Evolutionary conservation across 2,329 filamentous ascomycete genomes (phyloP).

Genomic region (Pseudogymnoascus sp.): DNA sequence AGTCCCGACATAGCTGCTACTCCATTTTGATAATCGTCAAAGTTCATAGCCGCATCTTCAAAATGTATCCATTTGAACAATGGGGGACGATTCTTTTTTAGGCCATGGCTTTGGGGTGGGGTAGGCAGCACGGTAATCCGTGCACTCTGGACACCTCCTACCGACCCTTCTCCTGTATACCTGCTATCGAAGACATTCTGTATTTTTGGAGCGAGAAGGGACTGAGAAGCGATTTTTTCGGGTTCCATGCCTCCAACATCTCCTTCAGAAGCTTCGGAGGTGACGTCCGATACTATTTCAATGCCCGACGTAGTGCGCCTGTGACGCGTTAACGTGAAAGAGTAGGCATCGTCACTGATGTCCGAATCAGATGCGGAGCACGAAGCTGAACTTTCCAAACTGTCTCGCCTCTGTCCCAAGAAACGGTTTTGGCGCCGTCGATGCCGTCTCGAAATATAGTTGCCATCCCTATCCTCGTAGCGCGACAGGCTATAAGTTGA

Average conservation of each 20-base stretch:
- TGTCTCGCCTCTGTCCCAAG: neutral
- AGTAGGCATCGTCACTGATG: conserved; percentile 4
- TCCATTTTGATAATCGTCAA: neutral
- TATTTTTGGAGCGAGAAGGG: neutral
- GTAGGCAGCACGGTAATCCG: neutral
- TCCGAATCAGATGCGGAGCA: neutral
- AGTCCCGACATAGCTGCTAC: conserved; percentile 9
- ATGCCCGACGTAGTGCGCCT: neutral
- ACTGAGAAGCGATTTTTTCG: neutral
- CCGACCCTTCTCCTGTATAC: conserved; percentile 7
- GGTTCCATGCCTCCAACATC: neutral
- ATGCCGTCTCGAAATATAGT: neutral
- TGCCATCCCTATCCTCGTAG: neutral
- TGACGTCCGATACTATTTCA: neutral
- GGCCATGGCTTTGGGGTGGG: neutral
- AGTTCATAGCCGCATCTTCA: conserved; percentile 7
- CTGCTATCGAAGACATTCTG: conserved; percentile 1
- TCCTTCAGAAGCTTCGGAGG: neutral
- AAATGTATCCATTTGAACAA: conserved; percentile 9
- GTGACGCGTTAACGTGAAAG: conserved; percentile 1
- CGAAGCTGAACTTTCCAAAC: neutral
- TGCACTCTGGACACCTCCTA: conserved; percentile 4
- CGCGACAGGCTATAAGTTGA: neutral
- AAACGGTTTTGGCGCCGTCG: neutral
- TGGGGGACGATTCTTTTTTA: neutral